A percentile compares a stretch with the other conserved stretches of the same genome.
Conservation (phyloP, 768 basidiomycete genomes). For the Russula griseocarnosa region DNA sequence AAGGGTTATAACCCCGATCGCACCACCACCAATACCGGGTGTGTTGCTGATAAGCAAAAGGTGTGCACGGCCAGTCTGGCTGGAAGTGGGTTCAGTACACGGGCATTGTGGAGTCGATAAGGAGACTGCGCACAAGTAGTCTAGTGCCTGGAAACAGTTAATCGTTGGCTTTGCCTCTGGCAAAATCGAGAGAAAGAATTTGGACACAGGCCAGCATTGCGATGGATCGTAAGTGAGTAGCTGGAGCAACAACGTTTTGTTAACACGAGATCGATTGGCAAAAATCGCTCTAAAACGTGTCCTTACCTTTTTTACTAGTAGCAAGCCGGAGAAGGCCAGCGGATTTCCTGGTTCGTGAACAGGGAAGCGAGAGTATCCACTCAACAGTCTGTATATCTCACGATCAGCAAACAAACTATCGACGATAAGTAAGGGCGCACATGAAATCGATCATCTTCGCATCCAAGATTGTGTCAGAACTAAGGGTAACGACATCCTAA, state of each 20-base stretch:
- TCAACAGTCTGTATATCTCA: conserved; percentile 46
- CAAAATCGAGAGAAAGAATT: conserved; percentile 74
- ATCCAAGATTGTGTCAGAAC: conserved; percentile 73
- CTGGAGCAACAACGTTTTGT: conserved; percentile 38
- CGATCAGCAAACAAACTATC: conserved; percentile 1
- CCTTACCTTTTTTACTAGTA: conserved; percentile 77
- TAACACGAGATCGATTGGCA: neutral
- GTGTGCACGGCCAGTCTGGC: conserved; percentile 94
- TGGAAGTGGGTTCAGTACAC: conserved; percentile 31
- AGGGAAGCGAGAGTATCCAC: conserved; percentile 91
- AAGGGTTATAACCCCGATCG: conserved; percentile 85
- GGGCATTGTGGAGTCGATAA: neutral
- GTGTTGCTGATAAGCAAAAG: conserved; percentile 79
- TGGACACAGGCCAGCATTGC: conserved; percentile 65
- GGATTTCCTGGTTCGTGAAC: conserved; percentile 71
- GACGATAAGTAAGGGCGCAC: conserved; percentile 40
- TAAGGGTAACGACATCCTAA: conserved; percentile 79
- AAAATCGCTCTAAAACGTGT: neutral
- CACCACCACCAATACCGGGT: conserved; percentile 79
- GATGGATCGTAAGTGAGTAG: conserved; percentile 86
- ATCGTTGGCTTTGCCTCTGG: conserved; percentile 87
- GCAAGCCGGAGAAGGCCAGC: conserved; percentile 70
- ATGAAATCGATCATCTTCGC: conserved; percentile 72
- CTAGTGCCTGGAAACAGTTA: conserved; percentile 91
- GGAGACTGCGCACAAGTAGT: conserved; percentile 70